Evolutionary conservation across 2,329 filamentous ascomycete genomes (phyloP).

Genomic region (Torrubiella hemipterigena): DNA sequence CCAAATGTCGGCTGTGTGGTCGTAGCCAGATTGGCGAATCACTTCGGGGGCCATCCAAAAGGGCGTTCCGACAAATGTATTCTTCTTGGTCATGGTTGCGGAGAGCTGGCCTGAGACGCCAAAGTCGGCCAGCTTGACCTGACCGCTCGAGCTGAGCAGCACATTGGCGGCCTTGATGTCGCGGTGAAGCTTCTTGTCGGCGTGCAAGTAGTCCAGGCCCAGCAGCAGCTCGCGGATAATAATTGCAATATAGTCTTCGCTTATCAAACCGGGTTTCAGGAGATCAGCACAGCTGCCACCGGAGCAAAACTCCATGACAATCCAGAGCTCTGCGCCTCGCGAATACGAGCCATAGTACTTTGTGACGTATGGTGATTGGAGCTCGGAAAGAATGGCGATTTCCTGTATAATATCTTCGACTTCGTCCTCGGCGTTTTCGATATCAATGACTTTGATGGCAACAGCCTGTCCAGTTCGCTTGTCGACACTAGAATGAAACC

Average conservation of each 20-base stretch:
- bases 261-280: slow-evolving; percentile 84
- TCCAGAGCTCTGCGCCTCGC: slow-evolving; percentile 94
- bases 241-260: slow-evolving; percentile 94
- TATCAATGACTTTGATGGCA: slow-evolving; percentile 97
- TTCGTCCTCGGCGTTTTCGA: slow-evolving; percentile 97
- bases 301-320: slow-evolving; percentile 98
- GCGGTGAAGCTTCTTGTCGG: slow-evolving; percentile 89
- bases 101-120: slow-evolving; percentile 93
- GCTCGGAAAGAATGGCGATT: slow-evolving; percentile 90
- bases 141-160: slow-evolving; percentile 75
- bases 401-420: slow-evolving; percentile 99
- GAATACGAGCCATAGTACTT: slow-evolving; percentile 97
- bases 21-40: slow-evolving; percentile 96
- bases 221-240: slow-evolving; percentile 82
- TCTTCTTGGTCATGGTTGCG: slow-evolving; percentile 98
- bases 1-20: slow-evolving; percentile 97
- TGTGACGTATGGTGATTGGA: slow-evolving; percentile 92
- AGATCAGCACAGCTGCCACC: slow-evolving; percentile 93
- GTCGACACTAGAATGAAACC: slow-evolving; percentile 58
- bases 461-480: slow-evolving; percentile 87
- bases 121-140: slow-evolving; percentile 96
- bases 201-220: slow-evolving; percentile 85
- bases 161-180: slow-evolving; percentile 98
- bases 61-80: slow-evolving; percentile 94
- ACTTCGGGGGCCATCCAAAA: slow-evolving; percentile 99